These are phyloP conservation scores for Triticum timopheevii DNA, from an alignment of 176 grass and related monocot genomes.

Conservation along the genomic window DNA sequence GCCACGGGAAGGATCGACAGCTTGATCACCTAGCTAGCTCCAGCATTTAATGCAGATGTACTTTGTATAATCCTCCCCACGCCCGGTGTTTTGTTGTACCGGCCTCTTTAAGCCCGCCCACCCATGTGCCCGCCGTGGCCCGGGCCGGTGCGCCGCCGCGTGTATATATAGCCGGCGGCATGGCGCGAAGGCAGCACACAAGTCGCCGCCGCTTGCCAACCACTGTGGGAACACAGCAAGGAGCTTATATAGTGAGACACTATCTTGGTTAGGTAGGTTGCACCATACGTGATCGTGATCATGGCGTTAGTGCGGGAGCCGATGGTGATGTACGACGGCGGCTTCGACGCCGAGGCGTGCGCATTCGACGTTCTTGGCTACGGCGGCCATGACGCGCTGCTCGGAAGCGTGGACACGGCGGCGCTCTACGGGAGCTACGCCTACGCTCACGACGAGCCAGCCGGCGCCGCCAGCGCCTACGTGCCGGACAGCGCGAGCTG, in stretches of 20 bases:
- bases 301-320: slow-evolving; percentile 54
- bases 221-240: background rate
- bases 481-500: background rate
- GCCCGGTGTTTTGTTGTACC: background rate
- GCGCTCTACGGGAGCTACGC: background rate
- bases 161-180: slow-evolving; percentile 24
- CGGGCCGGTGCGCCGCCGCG: background rate
- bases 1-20: slow-evolving; percentile 29
- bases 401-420: slow-evolving; percentile 5
- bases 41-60: slow-evolving; percentile 42
- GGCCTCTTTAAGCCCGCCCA: too few species aligned
- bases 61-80: background rate
- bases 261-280: background rate
- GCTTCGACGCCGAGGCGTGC: slow-evolving; percentile 11
- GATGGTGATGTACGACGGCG: background rate
- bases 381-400: background rate
- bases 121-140: slow-evolving; percentile 9
- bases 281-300: background rate
- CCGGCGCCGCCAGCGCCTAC: background rate
- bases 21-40: slow-evolving; percentile 5
- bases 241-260: background rate
- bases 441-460: background rate
- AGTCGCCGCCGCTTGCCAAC: background rate
- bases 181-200: slow-evolving; percentile 16
- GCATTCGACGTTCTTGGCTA: slow-evolving; percentile 30